Base-by-base conservation (phyloP, 129 eudicot genomes). In the Arctium lappa region DNA sequence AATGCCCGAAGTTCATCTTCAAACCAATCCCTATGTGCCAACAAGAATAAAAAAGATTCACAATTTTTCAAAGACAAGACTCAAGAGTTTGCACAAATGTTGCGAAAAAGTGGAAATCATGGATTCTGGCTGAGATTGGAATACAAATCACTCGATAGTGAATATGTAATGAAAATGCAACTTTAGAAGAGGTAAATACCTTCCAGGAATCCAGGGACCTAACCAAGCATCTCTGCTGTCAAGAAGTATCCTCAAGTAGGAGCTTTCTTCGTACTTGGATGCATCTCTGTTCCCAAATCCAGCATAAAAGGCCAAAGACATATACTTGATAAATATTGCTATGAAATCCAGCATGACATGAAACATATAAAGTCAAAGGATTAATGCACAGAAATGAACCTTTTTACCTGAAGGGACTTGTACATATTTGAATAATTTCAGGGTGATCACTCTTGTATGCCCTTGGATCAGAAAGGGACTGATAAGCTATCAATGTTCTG, bases 171-270 rank as follows among this genome's bases (percentile, higher is more conserved):
- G 75, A 78, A 15, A 85, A 39, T 77, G 39, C 12, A 68, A 85
- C 27, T 32, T 75, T 44, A 73, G 37, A 63, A 76, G 65, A 83
- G 13, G 29, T 74, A 80, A 38, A 77, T 72, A 95, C 99, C 99
- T 95, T 86, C 99, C 99, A 83, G 99, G 99, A 79, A 85, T 86
- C 97, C 97, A 95, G 82, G 99, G 99, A 82, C 99, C 99, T 86
- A 95, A 77, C 95, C 97, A 95, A 72, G 98, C 97, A 90, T 95
- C 99, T 88, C 99, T 85, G 81, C 89, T 95, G 89, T 95, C 95
- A 76, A 95, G 86, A 82, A 95, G 90, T 91, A 91, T 76, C 89
- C 98, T 90, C 89, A 95, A 85, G 89, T 97, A 95, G 77, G 99
- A 93, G 88, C 98, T 91, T 87, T 93, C 99, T 85, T 95, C 98